These are phyloP conservation scores for Wickerhamomyces tratensis DNA, from an alignment of 805 yeast genomes.

Conservation along the genomic window DNA sequence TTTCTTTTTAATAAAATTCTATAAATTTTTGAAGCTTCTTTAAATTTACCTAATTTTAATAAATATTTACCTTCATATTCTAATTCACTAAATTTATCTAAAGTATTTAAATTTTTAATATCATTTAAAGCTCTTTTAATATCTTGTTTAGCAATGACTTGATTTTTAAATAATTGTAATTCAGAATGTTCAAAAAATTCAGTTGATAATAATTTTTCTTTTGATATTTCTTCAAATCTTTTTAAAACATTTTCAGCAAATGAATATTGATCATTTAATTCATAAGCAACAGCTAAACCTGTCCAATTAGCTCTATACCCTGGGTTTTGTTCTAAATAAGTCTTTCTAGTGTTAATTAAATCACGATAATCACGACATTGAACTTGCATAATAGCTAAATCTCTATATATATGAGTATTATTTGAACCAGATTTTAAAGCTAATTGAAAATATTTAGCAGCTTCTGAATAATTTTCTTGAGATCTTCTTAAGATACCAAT, in stretches of 20 bases:
- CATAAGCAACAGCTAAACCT: slow-evolving; percentile 76
- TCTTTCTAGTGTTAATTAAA: slow-evolving; percentile 53
- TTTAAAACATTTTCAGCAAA: slow-evolving; percentile 64
- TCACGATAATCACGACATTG: slow-evolving; percentile 69
- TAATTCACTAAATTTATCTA: slow-evolving; percentile 49
- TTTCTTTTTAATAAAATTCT: slow-evolving; percentile 71
- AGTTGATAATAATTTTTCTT: slow-evolving; percentile 53
- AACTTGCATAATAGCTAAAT: slow-evolving; percentile 67
- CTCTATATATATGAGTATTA: slow-evolving; percentile 73
- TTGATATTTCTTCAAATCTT: slow-evolving; percentile 67
- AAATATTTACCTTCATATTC: slow-evolving; percentile 63
- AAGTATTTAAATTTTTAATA: slow-evolving; percentile 40
- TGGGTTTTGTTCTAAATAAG: slow-evolving; percentile 60
- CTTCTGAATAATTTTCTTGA: slow-evolving; percentile 59
- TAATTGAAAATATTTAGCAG: slow-evolving; percentile 67
- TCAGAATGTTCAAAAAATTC: slow-evolving; percentile 79
- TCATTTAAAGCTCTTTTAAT: slow-evolving; percentile 41
- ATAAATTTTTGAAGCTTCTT: slow-evolving; percentile 61
- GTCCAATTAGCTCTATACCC: slow-evolving; percentile 92
- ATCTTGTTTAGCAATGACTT: slow-evolving; percentile 49
- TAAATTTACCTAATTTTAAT: slow-evolving; percentile 40
- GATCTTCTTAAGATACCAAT: slow-evolving; percentile 76
- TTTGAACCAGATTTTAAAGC: slow-evolving; percentile 72
- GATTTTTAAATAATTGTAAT: slow-evolving; percentile 63
- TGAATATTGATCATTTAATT: slow-evolving; percentile 55